A percentile compares a stretch with the other conserved stretches of the same genome.
These are phyloP conservation scores for Grosmannia penicillata DNA, from an alignment of 2,329 filamentous ascomycete species.

Conservation along the genomic window DNA sequence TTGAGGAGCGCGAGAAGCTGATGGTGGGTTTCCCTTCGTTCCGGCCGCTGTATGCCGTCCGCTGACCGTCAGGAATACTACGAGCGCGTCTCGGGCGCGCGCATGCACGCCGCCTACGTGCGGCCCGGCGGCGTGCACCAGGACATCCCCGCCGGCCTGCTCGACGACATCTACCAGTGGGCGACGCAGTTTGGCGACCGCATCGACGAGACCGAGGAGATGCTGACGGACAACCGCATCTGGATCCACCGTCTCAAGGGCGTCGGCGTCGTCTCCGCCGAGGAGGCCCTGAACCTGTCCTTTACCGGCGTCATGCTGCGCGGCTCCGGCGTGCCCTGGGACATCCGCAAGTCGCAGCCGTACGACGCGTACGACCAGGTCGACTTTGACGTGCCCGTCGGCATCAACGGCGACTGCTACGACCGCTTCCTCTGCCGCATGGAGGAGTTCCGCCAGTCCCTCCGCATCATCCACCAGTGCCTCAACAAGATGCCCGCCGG, in stretches of 20 bases:
- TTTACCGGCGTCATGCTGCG: conserved; percentile 97
- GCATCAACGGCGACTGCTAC: conserved; percentile 96
- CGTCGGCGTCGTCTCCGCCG: conserved; percentile 78
- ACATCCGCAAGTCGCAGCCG: conserved; percentile 89
- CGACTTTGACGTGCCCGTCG: conserved; percentile 95
- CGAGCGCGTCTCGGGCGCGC: conserved; percentile 94
- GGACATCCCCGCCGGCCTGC: conserved; percentile 81
- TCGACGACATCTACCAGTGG: conserved; percentile 99
- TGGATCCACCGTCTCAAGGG: conserved; percentile 91
- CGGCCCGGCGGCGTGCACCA: conserved; percentile 93
- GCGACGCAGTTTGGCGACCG: conserved; percentile 97
- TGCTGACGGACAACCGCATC: conserved; percentile 98
- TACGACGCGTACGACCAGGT: conserved; percentile 98
- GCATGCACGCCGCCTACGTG: conserved; percentile 93
- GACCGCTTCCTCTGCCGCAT: conserved; percentile 98
- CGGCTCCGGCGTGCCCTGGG: conserved; percentile 90
- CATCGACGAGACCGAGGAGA: conserved; percentile 96
- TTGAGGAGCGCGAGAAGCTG: conserved; percentile 98
- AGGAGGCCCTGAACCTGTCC: conserved; percentile 91
- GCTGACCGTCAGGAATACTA: conserved; percentile 75
- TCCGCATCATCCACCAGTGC: conserved; percentile 97
- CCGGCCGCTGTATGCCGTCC: too few relatives aligned
- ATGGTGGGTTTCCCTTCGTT: conserved; percentile 54
- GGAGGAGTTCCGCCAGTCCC: conserved; percentile 97
- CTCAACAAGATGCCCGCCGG: conserved; percentile 97